Evolutionary conservation across 805 yeast species (phyloP), one percentile per base, ranked within the genome.

Genomic region (Grigorovia humatica): DNA sequence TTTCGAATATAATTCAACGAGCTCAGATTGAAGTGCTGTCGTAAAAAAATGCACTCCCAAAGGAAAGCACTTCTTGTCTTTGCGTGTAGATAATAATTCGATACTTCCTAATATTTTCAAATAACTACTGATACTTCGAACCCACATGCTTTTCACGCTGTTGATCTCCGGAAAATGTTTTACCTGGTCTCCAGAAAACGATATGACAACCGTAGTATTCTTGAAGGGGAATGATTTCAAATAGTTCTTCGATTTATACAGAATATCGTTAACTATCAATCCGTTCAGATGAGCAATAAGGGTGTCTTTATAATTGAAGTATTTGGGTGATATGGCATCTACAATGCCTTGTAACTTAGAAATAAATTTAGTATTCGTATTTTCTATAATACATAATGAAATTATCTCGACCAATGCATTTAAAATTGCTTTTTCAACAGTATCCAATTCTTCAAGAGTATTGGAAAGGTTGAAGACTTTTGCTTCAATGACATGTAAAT

Each of bases 221-320:
- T 35, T 35, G 15, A 53, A 27, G 12, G 32, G 38, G 17, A 32
- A 29, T 12, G 44, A 20, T 6, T 45, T 20, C 9, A 52, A 27
- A 44, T 30, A 38, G 1, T 29, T 29, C 15, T 35, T 30, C 13
- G 46, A n/a, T 27, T 51, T 47, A 7, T 29, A 12, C 4, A 41
- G 15, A 7, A 47, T 2, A 20, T 20, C 11, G 4, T 47, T 13
- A 27, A 47, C 19, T 12, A 55, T 7, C 11, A 23, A 35, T 23
- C 13, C 43, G 32, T 57, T 57, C 11, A 57, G 43, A 19, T 5
- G 38, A 9, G 15, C 8, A 18, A 46, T 46, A 20, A 52, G 35
- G 9, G 43, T 35, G 4, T 20, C 32, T 6, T 38, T 23, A 11
- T 47, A 43, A 9, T 13, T 4, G 18, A 15, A 3, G 13, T 38